Evolutionary conservation across 257 asterid genomes (phyloP), one percentile per base, ranked within the genome.

Genomic region (Orobanche coerulescens): DNA sequence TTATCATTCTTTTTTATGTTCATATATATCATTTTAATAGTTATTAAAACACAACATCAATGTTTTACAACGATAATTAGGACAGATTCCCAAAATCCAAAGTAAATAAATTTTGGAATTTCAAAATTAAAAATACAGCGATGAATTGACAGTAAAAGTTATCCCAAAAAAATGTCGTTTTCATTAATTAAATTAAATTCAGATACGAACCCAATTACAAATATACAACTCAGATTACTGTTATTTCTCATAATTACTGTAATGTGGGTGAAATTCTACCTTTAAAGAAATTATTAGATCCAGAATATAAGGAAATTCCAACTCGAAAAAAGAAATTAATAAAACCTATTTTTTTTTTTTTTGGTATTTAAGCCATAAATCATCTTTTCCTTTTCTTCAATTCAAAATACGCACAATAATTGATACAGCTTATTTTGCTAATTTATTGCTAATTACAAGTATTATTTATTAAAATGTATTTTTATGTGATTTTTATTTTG

Each of bases 71-170:
- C 10, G 15, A 62, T 19, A 31, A 3, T 16, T 6, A 31, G 14
- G n/a, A 14, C 19, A 11, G 20, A 61, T 43, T 47, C 6, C 4
- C 14, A 7, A 26, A 20, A 49, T n/a, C 9, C 34, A 19, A 11
- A 10, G 20, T n/a, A 31, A 39, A 52, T 25, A 25, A 54, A 26
- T 26, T 39, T 53, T 16, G 19, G 5, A 43, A 26, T 2, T 34
- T 1, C 2, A 30, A 25, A 1, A 10, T 36, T n/a, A n/a, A n/a
- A 28, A 43, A 18, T 43, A 56, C 71, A 67, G 23, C 6, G 33
- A 33, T 46, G 72, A 57, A 30, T 67, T 43, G 15, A 24, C 24
- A n/a, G n/a, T n/a, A n/a, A n/a, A n/a, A n/a, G n/a, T n/a, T n/a
- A n/a, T n/a, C 43, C 36, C 25, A 13, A 2, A 4, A 8, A 19